Conservation (phyloP, 352 stramenopile genomes). For the Phytophthora rubi region DNA sequence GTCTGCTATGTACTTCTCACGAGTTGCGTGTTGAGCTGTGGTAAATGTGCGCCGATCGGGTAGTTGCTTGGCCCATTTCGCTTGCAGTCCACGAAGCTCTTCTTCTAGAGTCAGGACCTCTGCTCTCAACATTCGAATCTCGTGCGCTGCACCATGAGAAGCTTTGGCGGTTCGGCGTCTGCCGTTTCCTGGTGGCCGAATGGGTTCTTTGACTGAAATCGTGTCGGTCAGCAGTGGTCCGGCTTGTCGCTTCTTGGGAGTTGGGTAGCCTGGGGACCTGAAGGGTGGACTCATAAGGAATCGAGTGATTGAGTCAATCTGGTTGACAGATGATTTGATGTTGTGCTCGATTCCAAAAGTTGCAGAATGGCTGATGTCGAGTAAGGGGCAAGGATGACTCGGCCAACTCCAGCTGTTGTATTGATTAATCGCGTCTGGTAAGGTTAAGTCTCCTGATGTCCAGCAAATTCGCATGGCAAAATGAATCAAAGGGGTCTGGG, state of each 20-base stretch:
- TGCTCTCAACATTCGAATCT: constrained; percentile 24
- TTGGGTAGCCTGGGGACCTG: neutral
- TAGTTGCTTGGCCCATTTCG: constrained; percentile 16
- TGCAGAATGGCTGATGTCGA: neutral
- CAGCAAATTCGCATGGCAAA: neutral
- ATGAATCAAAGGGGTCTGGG: constrained; percentile 7
- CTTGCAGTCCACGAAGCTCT: constrained; percentile 7
- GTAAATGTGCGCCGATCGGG: constrained; percentile 11
- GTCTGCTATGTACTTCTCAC: constrained; percentile 16
- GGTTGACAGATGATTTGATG: neutral
- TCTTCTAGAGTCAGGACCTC: constrained; percentile 25
- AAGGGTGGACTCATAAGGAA: neutral
- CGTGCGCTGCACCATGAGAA: constrained; percentile 7
- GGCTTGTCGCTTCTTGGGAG: neutral
- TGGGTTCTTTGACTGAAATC: neutral
- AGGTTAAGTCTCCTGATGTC: neutral
- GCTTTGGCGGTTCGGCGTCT: neutral
- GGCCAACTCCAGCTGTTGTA: neutral
- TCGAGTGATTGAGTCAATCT: neutral
- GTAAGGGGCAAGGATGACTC: neutral
- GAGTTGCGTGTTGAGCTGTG: constrained; percentile 13
- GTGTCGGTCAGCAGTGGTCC: neutral
- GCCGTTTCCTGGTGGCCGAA: neutral
- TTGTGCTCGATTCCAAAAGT: neutral
- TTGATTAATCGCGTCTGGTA: neutral